Base-by-base conservation (phyloP, 305 asterid species). In the Striga hermonthica region DNA sequence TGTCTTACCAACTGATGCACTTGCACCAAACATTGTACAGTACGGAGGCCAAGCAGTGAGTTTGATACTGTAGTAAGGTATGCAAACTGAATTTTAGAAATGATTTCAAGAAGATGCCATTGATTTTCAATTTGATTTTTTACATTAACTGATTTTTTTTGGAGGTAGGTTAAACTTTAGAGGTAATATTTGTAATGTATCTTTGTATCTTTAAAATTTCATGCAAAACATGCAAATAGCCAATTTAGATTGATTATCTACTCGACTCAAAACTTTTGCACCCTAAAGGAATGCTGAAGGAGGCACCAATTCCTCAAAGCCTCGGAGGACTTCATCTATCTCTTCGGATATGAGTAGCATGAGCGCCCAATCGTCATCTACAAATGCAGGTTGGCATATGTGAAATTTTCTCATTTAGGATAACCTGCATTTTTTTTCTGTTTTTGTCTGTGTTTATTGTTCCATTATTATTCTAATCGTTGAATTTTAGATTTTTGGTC, bases 271-370 rank as follows among this genome's bases (percentile, higher is more conserved):
- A 38, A 10, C 65, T 58, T 54, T 65, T 69, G 71, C 55, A 35
- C 48, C 60, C 55, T 70, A 48, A 72, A 81, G 89, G 83, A 76
- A 60, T 62, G 48, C 72, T 14, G 88, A 83, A 76, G 86, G 74
- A 58, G 76, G 52, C 45, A 81, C 67, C 77, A 75, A 68, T 66
- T 61, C 87, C 70, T 64, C 66, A 40, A 83, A 77, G 81, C 90
- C 74, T 80, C 81, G 78, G 8, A 87, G 91, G 76, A 84, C 74
- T 34, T 65, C 82, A 45, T 86, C 96, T 31, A 80, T 80, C 64
- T 80, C 94, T 65, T 87, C 97, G 34, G 95, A 90, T 70, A 83
- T 85, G 78, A 87, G 91, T 75, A 75, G 85, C 82, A 68, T 80
- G 74, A 82, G 87, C 79, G 68, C 66, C 56, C 84, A 77, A 64